Evolutionary conservation across 2,329 filamentous ascomycete genomes (phyloP).

Genomic region (Colletotrichum liriopes): DNA sequence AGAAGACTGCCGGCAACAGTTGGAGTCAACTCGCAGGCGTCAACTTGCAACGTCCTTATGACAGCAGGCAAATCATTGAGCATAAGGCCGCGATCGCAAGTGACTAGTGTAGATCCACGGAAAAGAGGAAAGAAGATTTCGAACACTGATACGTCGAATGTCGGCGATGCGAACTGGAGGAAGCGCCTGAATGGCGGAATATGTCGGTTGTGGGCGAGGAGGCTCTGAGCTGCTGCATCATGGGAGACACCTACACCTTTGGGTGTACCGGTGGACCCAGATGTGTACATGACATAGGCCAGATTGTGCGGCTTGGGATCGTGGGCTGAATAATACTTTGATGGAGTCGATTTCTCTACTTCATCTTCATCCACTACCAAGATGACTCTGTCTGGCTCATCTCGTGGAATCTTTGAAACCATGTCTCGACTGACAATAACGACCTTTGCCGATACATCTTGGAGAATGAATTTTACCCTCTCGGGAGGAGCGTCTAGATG

Average conservation of each 20-base stretch:
- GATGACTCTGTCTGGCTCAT: conserved; percentile 49
- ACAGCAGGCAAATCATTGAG: conserved; percentile 81
- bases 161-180: conserved; percentile 92
- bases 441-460: conserved; percentile 81
- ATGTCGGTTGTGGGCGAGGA: conserved; percentile 85
- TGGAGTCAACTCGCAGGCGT: conserved; percentile 91
- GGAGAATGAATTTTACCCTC: conserved; percentile 83
- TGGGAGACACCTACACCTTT: conserved; percentile 92
- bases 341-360: background rate
- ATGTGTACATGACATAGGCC: conserved; percentile 95
- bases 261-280: conserved; percentile 88
- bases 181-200: conserved; percentile 85
- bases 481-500: conserved; percentile 84
- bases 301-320: conserved; percentile 58
- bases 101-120: conserved; percentile 80
- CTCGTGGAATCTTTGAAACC: conserved; percentile 55
- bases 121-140: conserved; percentile 93
- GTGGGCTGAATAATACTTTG: background rate
- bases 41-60: conserved; percentile 77
- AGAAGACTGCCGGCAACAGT: conserved; percentile 87
- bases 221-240: conserved; percentile 82
- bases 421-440: conserved; percentile 75
- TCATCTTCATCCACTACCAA: conserved; percentile 54
- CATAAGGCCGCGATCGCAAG: conserved; percentile 78
- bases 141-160: conserved; percentile 95